Evolutionary conservation across 805 yeast genomes (phyloP).

Genomic region (Metschnikowia matae): DNA sequence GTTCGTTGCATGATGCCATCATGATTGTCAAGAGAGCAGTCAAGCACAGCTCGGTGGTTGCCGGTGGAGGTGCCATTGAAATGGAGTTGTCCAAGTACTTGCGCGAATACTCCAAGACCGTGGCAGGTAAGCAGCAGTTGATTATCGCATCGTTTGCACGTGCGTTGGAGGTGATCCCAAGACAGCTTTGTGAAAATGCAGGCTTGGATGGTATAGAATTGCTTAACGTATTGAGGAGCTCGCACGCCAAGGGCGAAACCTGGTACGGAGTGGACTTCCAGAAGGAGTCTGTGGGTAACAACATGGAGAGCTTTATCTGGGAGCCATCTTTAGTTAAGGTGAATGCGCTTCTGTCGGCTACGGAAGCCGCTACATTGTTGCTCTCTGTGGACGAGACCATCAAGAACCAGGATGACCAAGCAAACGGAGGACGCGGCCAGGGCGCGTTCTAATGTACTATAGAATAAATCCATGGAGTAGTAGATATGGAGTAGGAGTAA

Average conservation of each 20-base stretch:
- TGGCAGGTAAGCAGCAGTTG: constrained; percentile 94
- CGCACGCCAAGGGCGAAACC: constrained; percentile 87
- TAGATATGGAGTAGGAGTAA: no score
- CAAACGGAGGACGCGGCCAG: constrained; percentile 59
- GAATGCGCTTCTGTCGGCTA: constrained; percentile 92
- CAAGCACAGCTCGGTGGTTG: constrained; percentile 81
- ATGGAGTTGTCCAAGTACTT: constrained; percentile 91
- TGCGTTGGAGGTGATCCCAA: constrained; percentile 92
- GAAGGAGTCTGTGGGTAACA: constrained; percentile 76
- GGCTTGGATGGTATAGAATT: constrained; percentile 97
- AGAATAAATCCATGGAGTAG: not conserved
- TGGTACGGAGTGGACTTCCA: constrained; percentile 94
- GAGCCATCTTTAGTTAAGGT: constrained; percentile 93
- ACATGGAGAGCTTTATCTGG: constrained; percentile 88
- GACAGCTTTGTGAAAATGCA: constrained; percentile 98
- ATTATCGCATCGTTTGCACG: constrained; percentile 90
- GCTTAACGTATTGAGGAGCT: constrained; percentile 83
- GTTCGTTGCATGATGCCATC: constrained; percentile 96
- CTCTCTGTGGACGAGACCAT: constrained; percentile 96
- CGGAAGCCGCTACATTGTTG: constrained; percentile 92
- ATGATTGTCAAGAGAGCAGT: constrained; percentile 97
- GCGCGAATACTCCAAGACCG: constrained; percentile 79
- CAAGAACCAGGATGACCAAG: constrained; percentile 61
- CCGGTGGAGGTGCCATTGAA: constrained; percentile 99
- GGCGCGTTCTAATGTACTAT: constrained; percentile 42